These are phyloP conservation scores for Talaromyces sp. DNA, from an alignment of 2,329 filamentous ascomycete genomes.

Conservation along the genomic window DNA sequence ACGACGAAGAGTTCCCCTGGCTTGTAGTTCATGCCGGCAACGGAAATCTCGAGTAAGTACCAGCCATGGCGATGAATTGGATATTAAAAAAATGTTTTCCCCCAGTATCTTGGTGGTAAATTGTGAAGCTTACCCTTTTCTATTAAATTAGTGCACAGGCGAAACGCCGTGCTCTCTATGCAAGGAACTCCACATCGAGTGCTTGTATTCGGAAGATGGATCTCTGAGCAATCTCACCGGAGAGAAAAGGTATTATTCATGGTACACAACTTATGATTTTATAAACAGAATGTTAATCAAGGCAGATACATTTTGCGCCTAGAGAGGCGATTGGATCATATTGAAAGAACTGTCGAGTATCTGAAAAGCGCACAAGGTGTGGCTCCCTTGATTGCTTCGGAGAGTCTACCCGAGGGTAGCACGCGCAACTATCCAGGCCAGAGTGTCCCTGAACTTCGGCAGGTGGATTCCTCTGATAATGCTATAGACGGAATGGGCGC, in stretches of 20 bases:
- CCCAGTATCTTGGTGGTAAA: too few relatives aligned
- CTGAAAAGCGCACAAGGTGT: not conserved
- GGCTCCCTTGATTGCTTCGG: not conserved
- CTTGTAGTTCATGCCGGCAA: conserved; percentile 4
- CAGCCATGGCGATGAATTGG: not conserved
- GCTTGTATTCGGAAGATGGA: conserved; percentile 12
- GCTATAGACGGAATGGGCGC: conserved; percentile 26
- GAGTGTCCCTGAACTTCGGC: not conserved
- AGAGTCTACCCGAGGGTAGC: too few relatives aligned
- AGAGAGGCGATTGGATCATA: not conserved
- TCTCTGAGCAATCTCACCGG: conserved; percentile 10
- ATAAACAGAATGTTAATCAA: not conserved
- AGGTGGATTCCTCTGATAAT: conserved; percentile 12
- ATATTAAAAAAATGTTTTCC: too few relatives aligned
- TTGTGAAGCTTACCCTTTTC: too few relatives aligned
- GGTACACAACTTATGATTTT: not conserved
- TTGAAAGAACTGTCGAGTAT: not conserved
- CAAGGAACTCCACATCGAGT: conserved; percentile 11
- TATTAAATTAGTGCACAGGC: conserved; percentile 11
- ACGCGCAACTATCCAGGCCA: not conserved
- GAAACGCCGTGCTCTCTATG: conserved; percentile 10
- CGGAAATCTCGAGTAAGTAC: conserved; percentile 8
- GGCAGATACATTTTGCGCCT: not conserved
- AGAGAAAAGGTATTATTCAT: conserved; percentile 10
- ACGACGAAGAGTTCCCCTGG: conserved; percentile 3